A percentile compares a stretch with the other conserved stretches of the same genome.
Evolutionary conservation across 2,329 filamentous ascomycete genomes (phyloP).

Genomic region (Emydomyces testavorans): DNA sequence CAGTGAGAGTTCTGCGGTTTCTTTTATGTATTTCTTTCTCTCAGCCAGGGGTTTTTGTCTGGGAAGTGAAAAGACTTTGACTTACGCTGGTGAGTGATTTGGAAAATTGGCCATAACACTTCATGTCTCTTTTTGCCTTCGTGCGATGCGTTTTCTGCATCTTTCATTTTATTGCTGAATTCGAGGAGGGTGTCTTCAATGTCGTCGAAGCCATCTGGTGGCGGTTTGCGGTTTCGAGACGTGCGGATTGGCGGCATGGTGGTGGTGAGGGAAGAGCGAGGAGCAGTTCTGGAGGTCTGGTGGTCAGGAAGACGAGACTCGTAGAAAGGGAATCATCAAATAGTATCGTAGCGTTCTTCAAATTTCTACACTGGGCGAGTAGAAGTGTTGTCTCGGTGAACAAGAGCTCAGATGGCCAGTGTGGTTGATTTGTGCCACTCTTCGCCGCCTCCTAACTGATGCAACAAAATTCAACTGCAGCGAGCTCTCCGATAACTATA

Average conservation of each 20-base stretch:
- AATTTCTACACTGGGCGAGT: neutral
- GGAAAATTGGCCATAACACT: slow-evolving; percentile 92
- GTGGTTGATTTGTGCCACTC: slow-evolving; percentile 1
- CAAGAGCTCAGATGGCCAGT: too few relatives aligned
- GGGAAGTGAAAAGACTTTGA: too few relatives aligned
- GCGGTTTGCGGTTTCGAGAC: slow-evolving; percentile 50
- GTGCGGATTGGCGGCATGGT: slow-evolving; percentile 53
- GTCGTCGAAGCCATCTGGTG: slow-evolving; percentile 56
- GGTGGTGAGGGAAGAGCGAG: neutral
- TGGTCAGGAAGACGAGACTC: neutral
- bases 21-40: neutral
- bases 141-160: slow-evolving; percentile 76
- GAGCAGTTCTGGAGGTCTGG: neutral
- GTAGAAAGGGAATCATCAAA: too few relatives aligned
- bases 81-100: slow-evolving; percentile 84
- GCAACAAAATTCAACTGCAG: slow-evolving; percentile 5
- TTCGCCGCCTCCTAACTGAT: neutral
- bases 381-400: too few relatives aligned
- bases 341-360: too few relatives aligned
- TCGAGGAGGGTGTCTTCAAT: slow-evolving; percentile 58
- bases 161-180: slow-evolving; percentile 58
- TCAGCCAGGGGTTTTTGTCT: neutral
- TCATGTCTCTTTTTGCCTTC: slow-evolving; percentile 77
- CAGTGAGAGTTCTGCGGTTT: too few relatives aligned
- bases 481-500: neutral